Evolutionary conservation across 2,329 filamentous ascomycete species (phyloP).

Genomic region (Fusarium sp.): DNA sequence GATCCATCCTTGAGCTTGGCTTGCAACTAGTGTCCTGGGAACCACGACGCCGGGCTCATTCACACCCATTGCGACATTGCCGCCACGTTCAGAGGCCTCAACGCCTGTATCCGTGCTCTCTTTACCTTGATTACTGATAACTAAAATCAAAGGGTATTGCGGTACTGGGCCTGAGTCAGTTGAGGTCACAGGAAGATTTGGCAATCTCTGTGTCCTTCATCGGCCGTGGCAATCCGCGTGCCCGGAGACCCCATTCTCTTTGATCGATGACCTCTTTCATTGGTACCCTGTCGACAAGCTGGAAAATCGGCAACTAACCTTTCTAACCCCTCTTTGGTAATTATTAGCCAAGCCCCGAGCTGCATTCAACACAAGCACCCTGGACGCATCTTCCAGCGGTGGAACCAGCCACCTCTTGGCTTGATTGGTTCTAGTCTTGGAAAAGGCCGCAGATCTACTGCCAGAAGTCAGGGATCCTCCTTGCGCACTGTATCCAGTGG

Average conservation of each 20-base stretch:
- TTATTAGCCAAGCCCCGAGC: conserved; percentile 44
- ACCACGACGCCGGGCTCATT: conserved; percentile 48
- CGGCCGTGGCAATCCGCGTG: conserved; percentile 45
- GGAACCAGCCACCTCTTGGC: conserved; percentile 41
- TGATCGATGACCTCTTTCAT: conserved; percentile 42
- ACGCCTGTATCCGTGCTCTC: conserved; percentile 26
- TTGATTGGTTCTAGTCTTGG: conserved; percentile 45
- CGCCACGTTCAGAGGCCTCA: conserved; percentile 45
- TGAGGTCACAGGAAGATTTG: conserved; percentile 45
- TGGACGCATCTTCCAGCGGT: conserved; percentile 40
- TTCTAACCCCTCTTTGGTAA: conserved; percentile 47
- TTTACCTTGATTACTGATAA: conserved; percentile 17
- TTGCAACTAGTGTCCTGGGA: conserved; percentile 49
- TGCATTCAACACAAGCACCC: conserved; percentile 46
- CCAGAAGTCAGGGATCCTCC: conserved; percentile 35
- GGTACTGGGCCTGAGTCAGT: conserved; percentile 45
- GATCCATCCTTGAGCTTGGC: conserved; percentile 47
- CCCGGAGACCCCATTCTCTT: conserved; percentile 41
- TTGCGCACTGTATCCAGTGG: conserved; percentile 42
- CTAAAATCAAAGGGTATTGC: conserved; percentile 25
- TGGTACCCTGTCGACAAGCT: conserved; percentile 43
- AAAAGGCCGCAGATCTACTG: conserved; percentile 51
- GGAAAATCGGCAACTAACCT: conserved; percentile 46
- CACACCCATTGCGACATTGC: conserved; percentile 47
- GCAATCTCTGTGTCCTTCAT: conserved; percentile 42